A percentile compares a stretch with the other conserved stretches of the same genome.
Conservation (phyloP, 176 grass and related monocot species). For the Carex cristatella region DNA sequence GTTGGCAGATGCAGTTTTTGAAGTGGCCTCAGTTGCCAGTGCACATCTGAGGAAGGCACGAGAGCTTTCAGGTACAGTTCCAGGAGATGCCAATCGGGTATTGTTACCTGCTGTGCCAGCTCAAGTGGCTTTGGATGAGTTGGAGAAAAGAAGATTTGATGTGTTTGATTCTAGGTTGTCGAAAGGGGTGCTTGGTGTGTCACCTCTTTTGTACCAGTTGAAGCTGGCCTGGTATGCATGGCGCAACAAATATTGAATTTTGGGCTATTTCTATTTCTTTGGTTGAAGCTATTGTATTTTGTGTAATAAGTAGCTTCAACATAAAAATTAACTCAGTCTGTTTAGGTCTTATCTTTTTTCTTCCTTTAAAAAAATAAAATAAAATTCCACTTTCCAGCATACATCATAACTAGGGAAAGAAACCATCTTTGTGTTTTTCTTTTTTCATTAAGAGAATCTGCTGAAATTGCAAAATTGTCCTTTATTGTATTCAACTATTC, state of each 20-base stretch:
- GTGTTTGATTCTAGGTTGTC: conserved; percentile 74
- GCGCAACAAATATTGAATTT: conserved; percentile 39
- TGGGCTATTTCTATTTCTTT: not conserved
- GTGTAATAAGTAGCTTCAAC: not conserved
- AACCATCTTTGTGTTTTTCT: not conserved
- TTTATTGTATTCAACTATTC: too few relatives aligned
- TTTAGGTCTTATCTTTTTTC: too few relatives aligned
- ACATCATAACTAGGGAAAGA: not conserved
- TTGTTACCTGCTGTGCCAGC: conserved; percentile 67
- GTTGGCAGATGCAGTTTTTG: conserved; percentile 72
- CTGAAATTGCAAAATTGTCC: not conserved
- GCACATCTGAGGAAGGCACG: conserved; percentile 70
- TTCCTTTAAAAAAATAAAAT: too few relatives aligned
- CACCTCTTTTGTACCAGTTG: conserved; percentile 79
- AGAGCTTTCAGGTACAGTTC: conserved; percentile 52
- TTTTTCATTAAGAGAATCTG: not conserved
- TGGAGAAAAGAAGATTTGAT: conserved; percentile 51
- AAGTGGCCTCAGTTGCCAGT: conserved; percentile 59
- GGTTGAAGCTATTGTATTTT: conserved; percentile 15
- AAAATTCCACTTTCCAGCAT: not conserved
- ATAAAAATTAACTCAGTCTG: not conserved
- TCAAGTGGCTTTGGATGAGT: conserved; percentile 62
- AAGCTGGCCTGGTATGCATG: conserved; percentile 73
- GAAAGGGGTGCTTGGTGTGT: conserved; percentile 56
- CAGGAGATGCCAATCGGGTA: conserved; percentile 40